phyloP scores from a whole-genome alignment of 805 yeast species.

The Starmerella roubikii region DNA sequence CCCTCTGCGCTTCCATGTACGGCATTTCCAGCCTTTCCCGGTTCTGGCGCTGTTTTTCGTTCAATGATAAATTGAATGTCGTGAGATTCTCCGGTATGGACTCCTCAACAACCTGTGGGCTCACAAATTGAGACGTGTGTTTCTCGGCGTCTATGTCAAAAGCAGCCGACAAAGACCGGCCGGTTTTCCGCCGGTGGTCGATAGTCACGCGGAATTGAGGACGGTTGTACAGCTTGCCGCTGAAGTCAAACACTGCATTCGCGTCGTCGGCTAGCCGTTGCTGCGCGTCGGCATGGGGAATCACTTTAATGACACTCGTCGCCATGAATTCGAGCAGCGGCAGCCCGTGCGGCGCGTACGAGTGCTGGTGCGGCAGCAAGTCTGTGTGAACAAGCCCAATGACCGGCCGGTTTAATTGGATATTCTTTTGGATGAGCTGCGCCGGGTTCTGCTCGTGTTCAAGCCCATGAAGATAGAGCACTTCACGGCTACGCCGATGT shows the following conservation, averaged over 20 bases:
- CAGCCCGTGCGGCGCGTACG: slow-evolving; percentile 41
- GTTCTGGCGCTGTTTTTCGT: slow-evolving; percentile 59
- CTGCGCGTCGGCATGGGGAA: slow-evolving; percentile 29
- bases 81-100: slow-evolving; percentile 56
- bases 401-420: slow-evolving; percentile 28
- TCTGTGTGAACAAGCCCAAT: slow-evolving; percentile 18
- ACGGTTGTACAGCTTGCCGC: slow-evolving; percentile 33
- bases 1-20: slow-evolving; percentile 72
- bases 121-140: slow-evolving; percentile 32
- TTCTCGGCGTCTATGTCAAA: slow-evolving; percentile 35
- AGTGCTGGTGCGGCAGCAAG: background rate
- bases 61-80: slow-evolving; percentile 73
- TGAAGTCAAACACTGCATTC: slow-evolving; percentile 18
- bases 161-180: slow-evolving; percentile 50
- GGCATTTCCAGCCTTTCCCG: slow-evolving; percentile 82
- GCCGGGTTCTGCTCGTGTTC: slow-evolving; percentile 44
- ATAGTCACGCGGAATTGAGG: slow-evolving; percentile 36
- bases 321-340: slow-evolving; percentile 55
- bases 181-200: slow-evolving; percentile 69
- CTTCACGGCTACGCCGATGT: slow-evolving; percentile 24
- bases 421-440: slow-evolving; percentile 36
- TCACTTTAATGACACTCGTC: slow-evolving; percentile 51
- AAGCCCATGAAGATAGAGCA: slow-evolving; percentile 39
- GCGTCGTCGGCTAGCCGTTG: slow-evolving; percentile 32
- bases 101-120: slow-evolving; percentile 22